Evolutionary conservation across 768 basidiomycete genomes (phyloP).

Genomic region (Auricularia sp.): DNA sequence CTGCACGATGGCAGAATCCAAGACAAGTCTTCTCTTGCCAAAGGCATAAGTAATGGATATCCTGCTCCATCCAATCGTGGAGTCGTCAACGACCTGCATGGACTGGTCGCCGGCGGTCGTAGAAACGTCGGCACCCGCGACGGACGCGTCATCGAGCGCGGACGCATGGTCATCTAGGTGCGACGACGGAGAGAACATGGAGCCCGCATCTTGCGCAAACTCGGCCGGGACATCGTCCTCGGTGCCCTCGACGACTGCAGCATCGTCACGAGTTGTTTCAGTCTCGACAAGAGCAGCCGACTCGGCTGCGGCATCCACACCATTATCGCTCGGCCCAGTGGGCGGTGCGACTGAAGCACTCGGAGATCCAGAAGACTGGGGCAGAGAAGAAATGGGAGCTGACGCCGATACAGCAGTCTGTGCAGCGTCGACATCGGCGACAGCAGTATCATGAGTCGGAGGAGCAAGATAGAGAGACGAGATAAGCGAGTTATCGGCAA

Average conservation of each 20-base stretch:
- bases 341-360: no score
- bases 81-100: not conserved
- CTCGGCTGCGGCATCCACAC: no score
- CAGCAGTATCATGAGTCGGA: slow-evolving; percentile 26
- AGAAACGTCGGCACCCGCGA: not conserved
- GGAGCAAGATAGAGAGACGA: slow-evolving; percentile 40
- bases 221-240: not conserved
- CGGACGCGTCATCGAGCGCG: not conserved
- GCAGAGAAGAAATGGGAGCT: no score
- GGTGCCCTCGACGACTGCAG: slow-evolving; percentile 32
- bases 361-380: no score
- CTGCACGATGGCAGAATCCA: slow-evolving; percentile 83
- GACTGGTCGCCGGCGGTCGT: not conserved
- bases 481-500: slow-evolving; percentile 25
- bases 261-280: slow-evolving; percentile 37
- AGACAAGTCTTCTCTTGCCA: slow-evolving; percentile 74
- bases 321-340: no score
- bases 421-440: slow-evolving; percentile 28
- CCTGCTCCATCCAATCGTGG: not conserved
- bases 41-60: slow-evolving; percentile 94
- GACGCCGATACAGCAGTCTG: no score
- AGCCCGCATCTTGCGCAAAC: not conserved
- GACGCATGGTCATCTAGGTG: not conserved
- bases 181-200: not conserved
- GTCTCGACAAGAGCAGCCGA: slow-evolving; percentile 17